A percentile compares a stretch with the other conserved stretches of the same genome.
Conservation (phyloP, 1,284 basidiomycete genomes). For the Porodaedalea pini region DNA sequence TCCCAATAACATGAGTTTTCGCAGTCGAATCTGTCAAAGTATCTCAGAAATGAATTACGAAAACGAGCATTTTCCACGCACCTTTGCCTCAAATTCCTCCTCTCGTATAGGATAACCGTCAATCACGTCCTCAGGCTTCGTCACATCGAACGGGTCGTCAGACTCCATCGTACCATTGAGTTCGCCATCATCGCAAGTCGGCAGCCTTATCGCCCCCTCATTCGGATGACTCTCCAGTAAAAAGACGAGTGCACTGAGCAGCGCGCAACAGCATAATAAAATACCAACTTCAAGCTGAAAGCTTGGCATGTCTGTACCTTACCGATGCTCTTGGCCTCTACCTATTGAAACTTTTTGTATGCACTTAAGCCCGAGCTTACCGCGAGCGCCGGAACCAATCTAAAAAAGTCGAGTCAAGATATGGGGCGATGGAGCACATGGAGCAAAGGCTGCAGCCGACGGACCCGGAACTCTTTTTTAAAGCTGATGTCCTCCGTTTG, state of each 20-base stretch:
- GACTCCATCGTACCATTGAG: conserved; percentile 30
- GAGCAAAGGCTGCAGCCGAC: neutral
- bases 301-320: conserved; percentile 47
- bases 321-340: neutral
- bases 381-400: neutral
- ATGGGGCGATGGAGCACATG: neutral
- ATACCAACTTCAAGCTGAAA: conserved; percentile 57
- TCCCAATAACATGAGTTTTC: conserved; percentile 50
- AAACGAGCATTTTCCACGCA: conserved; percentile 33
- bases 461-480: neutral
- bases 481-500: neutral
- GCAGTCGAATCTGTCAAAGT: conserved; percentile 45
- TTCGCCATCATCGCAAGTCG: conserved; percentile 35
- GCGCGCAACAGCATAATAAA: conserved; percentile 41
- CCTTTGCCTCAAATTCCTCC: conserved; percentile 68
- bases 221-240: conserved; percentile 32
- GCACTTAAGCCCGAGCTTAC: no score
- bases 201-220: conserved; percentile 57
- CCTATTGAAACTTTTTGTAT: neutral
- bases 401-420: neutral
- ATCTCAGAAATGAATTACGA: conserved; percentile 10
- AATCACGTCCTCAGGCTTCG: conserved; percentile 61
- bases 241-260: conserved; percentile 44
- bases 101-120: conserved; percentile 77
- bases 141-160: conserved; percentile 76